Conservation (phyloP, 176 grass and related monocot genomes). For the Poa annua region DNA sequence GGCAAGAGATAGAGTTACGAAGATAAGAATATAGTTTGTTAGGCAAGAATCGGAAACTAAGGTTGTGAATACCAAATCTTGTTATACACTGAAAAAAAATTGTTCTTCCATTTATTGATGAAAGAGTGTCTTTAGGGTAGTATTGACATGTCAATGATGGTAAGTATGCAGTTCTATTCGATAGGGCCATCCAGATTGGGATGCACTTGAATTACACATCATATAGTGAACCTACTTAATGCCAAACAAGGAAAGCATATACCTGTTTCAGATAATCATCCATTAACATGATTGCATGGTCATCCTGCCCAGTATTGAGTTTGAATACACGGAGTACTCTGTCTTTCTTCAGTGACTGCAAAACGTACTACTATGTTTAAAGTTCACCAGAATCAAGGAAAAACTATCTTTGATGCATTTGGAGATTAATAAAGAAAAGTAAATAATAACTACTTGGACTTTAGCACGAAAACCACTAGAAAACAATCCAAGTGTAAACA, state of each 20-base stretch:
- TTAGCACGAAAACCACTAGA: constrained; percentile 21
- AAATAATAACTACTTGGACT: background rate
- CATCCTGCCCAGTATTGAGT: constrained; percentile 83
- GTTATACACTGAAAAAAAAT: background rate
- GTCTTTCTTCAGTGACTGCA: constrained; percentile 77
- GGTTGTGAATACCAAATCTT: background rate
- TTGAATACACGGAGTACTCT: constrained; percentile 73
- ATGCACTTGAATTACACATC: no score
- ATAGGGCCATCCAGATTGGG: no score
- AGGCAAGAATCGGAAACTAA: background rate
- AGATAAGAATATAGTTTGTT: background rate
- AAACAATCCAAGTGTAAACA: constrained; percentile 24
- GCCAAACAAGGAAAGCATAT: background rate
- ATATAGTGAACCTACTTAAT: background rate
- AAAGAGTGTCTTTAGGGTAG: background rate
- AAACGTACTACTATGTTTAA: constrained; percentile 7
- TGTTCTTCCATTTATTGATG: background rate
- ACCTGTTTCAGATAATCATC: constrained; percentile 93
- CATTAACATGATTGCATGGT: constrained; percentile 91
- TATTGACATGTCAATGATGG: background rate
- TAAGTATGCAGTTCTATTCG: background rate
- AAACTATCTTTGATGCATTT: background rate
- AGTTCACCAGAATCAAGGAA: background rate
- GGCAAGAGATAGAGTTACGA: background rate
- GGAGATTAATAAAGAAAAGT: background rate